Base-by-base conservation (phyloP, 2,329 filamentous ascomycete genomes). In the Pyricularia pennisetigena region DNA sequence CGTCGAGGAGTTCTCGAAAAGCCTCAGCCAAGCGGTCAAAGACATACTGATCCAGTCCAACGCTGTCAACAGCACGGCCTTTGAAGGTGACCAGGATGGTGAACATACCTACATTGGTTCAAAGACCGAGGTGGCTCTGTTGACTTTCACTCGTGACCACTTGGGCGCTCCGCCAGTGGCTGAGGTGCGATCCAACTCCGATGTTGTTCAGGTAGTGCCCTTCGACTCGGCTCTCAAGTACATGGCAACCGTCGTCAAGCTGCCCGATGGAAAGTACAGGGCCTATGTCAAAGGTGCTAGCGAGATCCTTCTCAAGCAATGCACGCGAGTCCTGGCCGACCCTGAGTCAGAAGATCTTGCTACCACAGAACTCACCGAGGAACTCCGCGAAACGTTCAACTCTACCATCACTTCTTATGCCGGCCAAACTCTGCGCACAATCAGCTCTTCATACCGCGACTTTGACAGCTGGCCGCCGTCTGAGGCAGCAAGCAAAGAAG, bases 51-150 rank as follows among this genome's bases (percentile, higher is more conserved):
- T 85, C 67, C 82, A 88, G 73, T 89, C 87, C 2, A 86, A 88
- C 71, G 80, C 84, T 16, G 79, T 88, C 70, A 90, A 90, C 76
- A 92, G 90, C 0, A 93, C 90, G 0, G 90, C 90, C 0, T 93
- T 93, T 70, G 90, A 93, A 75, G 89, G 89, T 63, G 88, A 91
- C 24, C 85, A 87, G n/a, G 85, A 91, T 41, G 88, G 90, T 16
- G 78, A 83, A 67, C 82, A 82, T 71, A 86, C 85, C 1, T 93
- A 90, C 69, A 88, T 93, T 71, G 90, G 90, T 64, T 92, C 89
- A 73, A 93, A 93, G 81, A 93, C 90, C 0, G 90, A 93, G 75
- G 90, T 90, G 4, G 90, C 90, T 2, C 78, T 93, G 68, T 82
- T 93, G n/a, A 85, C 87, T 29, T 86, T 92, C 73, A 90, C 89